Evolutionary conservation across 495 filamentous ascomycete genomes (phyloP), one percentile per base, ranked within the genome.

Genomic region (Trichoderma erinaceum): DNA sequence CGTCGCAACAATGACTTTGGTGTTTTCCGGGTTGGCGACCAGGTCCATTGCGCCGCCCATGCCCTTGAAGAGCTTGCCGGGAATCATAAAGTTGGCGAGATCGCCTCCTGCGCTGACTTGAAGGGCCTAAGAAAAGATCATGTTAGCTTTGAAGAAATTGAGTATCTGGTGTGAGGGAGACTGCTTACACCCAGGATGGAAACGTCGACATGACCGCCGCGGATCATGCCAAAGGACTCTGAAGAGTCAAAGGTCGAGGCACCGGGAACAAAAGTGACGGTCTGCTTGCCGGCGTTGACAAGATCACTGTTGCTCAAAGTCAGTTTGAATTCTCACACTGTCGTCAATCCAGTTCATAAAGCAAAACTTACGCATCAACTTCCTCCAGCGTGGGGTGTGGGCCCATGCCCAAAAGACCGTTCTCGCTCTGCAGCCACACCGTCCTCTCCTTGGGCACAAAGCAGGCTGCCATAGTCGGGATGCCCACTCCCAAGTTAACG

Each of bases 31-130:
- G 72, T 87, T 86, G 25, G 80, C 83, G 18, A 87, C 85, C 41
- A 88, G 77, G 72, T 88, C 85, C 85, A 88, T 88, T 16, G 85
- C 85, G 12, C 85, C 85, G 56, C 85, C 85, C 80, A 88, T 87
- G 27, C 85, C 85, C 79, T 87, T 88, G 75, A 88, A 83, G 65
- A 82, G 78, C 74, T 86, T 87, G 18, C 85, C 85, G 0, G 85
- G 85, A 67, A 88, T 82, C 85, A 88, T 88, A 75, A 85, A 88
- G 73, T 88, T 88, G 23, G 85, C 85, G 63, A 88, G 70, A 71
- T 88, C 85, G 21, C 85, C 85, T 7, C 78, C 75, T 0, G 83
- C 85, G 27, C 81, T 82, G 29, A 88, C 85, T 70, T 88, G 85
- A 69, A 88, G 82, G 18, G 85, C 80, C 68, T 63, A n/a, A 21